phyloP scores from a whole-genome alignment of 2,329 filamentous ascomycete species.

The Trematosphaeria pertusa region DNA sequence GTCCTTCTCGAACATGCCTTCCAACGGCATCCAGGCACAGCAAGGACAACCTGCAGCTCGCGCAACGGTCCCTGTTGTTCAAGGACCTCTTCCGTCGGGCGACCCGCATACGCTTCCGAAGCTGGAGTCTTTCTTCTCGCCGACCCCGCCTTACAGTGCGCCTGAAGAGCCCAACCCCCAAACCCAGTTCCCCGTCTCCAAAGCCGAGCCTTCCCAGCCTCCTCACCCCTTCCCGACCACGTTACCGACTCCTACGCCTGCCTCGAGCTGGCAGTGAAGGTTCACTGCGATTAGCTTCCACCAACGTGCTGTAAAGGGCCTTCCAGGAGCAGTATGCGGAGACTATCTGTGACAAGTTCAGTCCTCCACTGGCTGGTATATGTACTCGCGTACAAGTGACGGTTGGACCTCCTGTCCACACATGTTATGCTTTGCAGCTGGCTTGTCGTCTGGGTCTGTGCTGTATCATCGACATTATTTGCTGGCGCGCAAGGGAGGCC shows the following conservation, averaged over 20 bases:
- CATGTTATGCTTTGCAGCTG: no score
- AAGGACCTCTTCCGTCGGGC: conserved; percentile 7
- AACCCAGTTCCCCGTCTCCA: conserved; percentile 4
- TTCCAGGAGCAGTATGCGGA: no score
- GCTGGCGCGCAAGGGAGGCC: no score
- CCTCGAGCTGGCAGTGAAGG: conserved; percentile 29
- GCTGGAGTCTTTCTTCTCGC: conserved; percentile 23
- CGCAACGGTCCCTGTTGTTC: conserved; percentile 1
- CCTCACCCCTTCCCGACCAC: conserved; percentile 4
- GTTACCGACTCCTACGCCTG: conserved; percentile 12
- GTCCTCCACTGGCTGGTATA: no score
- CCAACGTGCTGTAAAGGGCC: no score
- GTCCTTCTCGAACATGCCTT: not conserved
- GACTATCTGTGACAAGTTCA: no score
- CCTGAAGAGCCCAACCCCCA: conserved; percentile 22
- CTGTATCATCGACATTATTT: no score
- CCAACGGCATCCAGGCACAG: conserved; percentile 14
- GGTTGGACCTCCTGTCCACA: no score
- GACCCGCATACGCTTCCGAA: conserved; percentile 17
- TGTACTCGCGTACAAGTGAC: no score
- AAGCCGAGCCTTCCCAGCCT: not conserved
- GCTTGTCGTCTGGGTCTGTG: no score
- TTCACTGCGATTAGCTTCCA: no score
- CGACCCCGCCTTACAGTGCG: conserved; percentile 30
- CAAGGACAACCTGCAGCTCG: conserved; percentile 6